Conservation (phyloP, 805 yeast species). For the Sugiyamaella boreocaroliniensis region DNA sequence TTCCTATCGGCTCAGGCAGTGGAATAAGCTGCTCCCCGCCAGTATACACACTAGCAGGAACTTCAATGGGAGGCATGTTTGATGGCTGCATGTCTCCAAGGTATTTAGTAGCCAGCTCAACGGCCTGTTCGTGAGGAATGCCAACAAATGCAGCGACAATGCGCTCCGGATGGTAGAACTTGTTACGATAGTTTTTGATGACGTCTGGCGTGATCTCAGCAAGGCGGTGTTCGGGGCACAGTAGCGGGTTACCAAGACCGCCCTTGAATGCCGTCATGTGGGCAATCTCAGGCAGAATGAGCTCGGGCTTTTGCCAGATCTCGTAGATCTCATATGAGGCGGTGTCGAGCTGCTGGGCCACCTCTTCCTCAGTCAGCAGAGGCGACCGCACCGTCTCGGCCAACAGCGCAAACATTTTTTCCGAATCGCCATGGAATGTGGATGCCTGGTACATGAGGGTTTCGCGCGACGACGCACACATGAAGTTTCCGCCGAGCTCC, state of each 20-base stretch:
- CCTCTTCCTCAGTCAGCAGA: slow-evolving; percentile 56
- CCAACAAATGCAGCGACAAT: slow-evolving; percentile 86
- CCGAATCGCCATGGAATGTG: slow-evolving; percentile 81
- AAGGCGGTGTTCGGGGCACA: slow-evolving; percentile 70
- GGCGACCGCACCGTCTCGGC: slow-evolving; percentile 77
- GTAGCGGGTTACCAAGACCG: slow-evolving; percentile 79
- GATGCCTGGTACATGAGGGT: slow-evolving; percentile 90
- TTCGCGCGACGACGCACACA: slow-evolving; percentile 89
- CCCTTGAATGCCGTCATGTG: slow-evolving; percentile 76
- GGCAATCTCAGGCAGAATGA: slow-evolving; percentile 81
- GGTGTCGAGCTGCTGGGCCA: slow-evolving; percentile 63
- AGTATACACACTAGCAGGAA: slow-evolving; percentile 21
- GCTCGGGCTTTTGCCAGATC: slow-evolving; percentile 74
- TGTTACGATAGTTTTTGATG: slow-evolving; percentile 53
- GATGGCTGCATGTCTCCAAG: slow-evolving; percentile 52
- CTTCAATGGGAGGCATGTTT: slow-evolving; percentile 18
- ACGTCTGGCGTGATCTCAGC: slow-evolving; percentile 46
- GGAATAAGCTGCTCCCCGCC: slow-evolving; percentile 19
- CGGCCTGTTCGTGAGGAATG: slow-evolving; percentile 61
- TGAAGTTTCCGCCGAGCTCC: slow-evolving; percentile 85
- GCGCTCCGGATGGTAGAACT: slow-evolving; percentile 70
- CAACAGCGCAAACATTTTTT: slow-evolving; percentile 66
- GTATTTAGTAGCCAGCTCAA: slow-evolving; percentile 52
- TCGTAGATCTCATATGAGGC: slow-evolving; percentile 79
- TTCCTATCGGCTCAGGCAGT: slow-evolving; percentile 18